Evolutionary conservation across 768 basidiomycete genomes (phyloP).

Genomic region (Pleurotus giganteus): DNA sequence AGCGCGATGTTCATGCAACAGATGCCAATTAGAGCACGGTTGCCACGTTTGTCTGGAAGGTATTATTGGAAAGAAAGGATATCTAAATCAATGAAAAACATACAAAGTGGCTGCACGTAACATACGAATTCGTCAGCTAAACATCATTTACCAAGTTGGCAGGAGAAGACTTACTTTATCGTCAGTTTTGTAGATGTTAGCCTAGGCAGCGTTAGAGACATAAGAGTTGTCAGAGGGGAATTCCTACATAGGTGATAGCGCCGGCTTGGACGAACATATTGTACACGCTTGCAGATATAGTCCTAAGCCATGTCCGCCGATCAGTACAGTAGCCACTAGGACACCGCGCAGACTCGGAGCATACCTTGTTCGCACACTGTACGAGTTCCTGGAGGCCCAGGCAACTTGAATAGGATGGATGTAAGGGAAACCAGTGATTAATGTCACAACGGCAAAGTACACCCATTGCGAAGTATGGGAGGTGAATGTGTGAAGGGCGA

Average conservation of each 20-base stretch:
- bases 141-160: neutral
- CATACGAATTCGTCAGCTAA: neutral
- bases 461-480: slow-evolving; percentile 51
- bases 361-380: slow-evolving; percentile 54
- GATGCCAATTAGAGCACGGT: slow-evolving; percentile 53
- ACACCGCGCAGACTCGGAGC: slow-evolving; percentile 20
- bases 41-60: slow-evolving; percentile 54
- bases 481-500: slow-evolving; percentile 53
- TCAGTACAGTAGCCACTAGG: neutral
- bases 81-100: slow-evolving; percentile 8
- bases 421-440: slow-evolving; percentile 58
- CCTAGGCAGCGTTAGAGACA: slow-evolving; percentile 23
- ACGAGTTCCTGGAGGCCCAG: slow-evolving; percentile 60
- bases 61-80: neutral
- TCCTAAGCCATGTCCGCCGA: slow-evolving; percentile 20
- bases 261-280: slow-evolving; percentile 68
- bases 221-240: neutral
- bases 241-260: slow-evolving; percentile 43
- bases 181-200: slow-evolving; percentile 54
- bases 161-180: slow-evolving; percentile 34
- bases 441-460: slow-evolving; percentile 49
- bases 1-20: slow-evolving; percentile 50
- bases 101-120: slow-evolving; percentile 30
- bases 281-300: slow-evolving; percentile 49
- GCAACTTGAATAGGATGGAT: slow-evolving; percentile 49